Conservation (phyloP, 176 grass and related monocot genomes). For the Melocanna baccifera region DNA sequence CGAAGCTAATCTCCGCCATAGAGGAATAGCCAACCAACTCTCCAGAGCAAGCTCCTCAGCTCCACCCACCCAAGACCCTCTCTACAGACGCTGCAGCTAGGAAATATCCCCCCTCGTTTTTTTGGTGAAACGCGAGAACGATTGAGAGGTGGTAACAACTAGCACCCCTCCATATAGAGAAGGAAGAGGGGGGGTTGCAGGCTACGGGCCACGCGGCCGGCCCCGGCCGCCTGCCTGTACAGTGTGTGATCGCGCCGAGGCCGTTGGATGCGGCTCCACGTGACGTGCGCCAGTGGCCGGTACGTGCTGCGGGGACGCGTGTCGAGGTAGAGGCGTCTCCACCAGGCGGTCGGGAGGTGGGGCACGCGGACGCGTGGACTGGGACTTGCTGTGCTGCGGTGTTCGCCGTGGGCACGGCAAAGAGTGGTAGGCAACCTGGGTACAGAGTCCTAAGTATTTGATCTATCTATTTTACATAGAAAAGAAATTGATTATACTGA, state of each 20-base stretch:
- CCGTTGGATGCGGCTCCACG: slow-evolving; percentile 43
- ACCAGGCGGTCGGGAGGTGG: slow-evolving; percentile 35
- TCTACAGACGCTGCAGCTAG: not conserved
- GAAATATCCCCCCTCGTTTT: not conserved
- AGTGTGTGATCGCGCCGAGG: slow-evolving; percentile 27
- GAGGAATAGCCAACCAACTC: not conserved
- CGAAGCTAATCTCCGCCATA: slow-evolving; percentile 60
- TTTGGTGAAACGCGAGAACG: not conserved
- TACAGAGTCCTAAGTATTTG: too few relatives aligned
- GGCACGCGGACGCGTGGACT: not conserved
- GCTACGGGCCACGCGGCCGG: slow-evolving; percentile 10
- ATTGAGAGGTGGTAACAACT: not conserved
- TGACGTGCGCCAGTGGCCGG: slow-evolving; percentile 39
- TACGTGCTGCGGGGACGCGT: slow-evolving; percentile 29
- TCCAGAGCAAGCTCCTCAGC: not conserved
- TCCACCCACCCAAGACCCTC: not conserved
- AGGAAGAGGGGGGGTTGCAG: too few relatives aligned
- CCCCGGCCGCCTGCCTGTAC: not conserved
- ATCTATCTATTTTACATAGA: too few relatives aligned
- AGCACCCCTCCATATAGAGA: slow-evolving; percentile 24
- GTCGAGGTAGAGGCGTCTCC: not conserved
- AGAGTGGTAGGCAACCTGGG: too few relatives aligned
- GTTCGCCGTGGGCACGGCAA: too few relatives aligned
- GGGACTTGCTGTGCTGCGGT: too few relatives aligned
- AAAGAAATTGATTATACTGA: too few relatives aligned